Conservation (phyloP, 495 filamentous ascomycete genomes). For the Aspergillus homomorphus region DNA sequence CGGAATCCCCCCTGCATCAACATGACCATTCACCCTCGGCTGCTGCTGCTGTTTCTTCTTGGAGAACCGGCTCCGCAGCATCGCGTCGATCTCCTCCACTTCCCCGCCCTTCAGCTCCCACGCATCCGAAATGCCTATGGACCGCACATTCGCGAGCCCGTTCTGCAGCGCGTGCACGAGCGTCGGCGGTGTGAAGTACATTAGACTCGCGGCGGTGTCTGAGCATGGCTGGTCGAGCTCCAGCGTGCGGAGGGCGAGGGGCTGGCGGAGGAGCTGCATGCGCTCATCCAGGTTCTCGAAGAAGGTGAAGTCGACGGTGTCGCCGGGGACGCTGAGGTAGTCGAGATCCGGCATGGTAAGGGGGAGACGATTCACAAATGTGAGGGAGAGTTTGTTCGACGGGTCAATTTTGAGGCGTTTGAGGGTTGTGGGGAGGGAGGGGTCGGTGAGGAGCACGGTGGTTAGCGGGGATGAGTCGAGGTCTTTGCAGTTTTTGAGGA, state of each 20-base stretch:
- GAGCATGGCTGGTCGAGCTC: conserved; percentile 22
- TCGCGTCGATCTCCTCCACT: conserved; percentile 26
- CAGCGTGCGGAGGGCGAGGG: conserved; percentile 22
- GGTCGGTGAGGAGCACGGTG: conserved; percentile 22
- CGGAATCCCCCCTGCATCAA: neutral
- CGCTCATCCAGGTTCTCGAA: conserved; percentile 25
- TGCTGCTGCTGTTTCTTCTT: conserved; percentile 5
- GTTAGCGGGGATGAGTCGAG: conserved; percentile 26
- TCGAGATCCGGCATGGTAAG: conserved; percentile 23
- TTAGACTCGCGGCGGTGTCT: conserved; percentile 13
- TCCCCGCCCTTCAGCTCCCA: conserved; percentile 21
- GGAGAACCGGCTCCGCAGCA: conserved; percentile 17
- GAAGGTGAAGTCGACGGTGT: conserved; percentile 28
- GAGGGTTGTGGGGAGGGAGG: conserved; percentile 18
- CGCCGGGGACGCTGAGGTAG: conserved; percentile 32
- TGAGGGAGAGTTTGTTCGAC: conserved; percentile 27
- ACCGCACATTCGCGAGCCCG: conserved; percentile 24
- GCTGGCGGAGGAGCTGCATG: conserved; percentile 5
- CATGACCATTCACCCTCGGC: neutral
- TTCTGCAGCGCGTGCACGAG: conserved; percentile 21
- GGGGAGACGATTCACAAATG: conserved; percentile 26
- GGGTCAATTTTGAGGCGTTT: conserved; percentile 27
- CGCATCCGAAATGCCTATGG: conserved; percentile 23
- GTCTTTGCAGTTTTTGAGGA: conserved; percentile 27
- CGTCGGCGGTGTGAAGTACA: conserved; percentile 18